A percentile compares a stretch with the other conserved stretches of the same genome.
These are phyloP conservation scores for Botrytis sinoallii DNA, from an alignment of 2,329 filamentous ascomycete genomes.

Conservation along the genomic window DNA sequence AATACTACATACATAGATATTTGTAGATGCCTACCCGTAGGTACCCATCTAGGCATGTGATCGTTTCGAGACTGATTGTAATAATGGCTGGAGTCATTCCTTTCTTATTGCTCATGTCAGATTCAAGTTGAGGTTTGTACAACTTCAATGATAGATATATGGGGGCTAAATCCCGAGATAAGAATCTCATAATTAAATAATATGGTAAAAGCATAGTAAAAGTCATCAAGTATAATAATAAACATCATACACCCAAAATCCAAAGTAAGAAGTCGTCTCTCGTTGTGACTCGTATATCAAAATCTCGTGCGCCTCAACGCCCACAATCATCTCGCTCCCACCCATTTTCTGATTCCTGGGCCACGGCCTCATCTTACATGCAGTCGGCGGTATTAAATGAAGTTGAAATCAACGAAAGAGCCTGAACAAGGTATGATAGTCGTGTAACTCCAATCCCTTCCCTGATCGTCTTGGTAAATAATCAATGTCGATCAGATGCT, in stretches of 20 bases:
- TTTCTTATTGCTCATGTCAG: background rate
- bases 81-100: background rate
- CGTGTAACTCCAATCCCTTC: background rate
- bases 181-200: background rate
- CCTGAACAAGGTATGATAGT: background rate
- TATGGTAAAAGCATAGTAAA: background rate
- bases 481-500: conserved; percentile 24
- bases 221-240: background rate
- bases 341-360: background rate
- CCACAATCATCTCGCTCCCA: background rate
- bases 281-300: background rate
- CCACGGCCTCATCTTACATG: background rate
- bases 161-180: background rate
- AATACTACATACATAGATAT: background rate
- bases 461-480: background rate
- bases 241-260: background rate
- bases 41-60: background rate
- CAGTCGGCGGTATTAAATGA: background rate
- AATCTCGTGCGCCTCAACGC: conserved; percentile 7
- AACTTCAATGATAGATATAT: background rate
- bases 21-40: conserved; percentile 3
- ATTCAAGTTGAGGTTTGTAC: background rate
- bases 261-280: background rate
- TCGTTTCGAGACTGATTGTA: background rate
- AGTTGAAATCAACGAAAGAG: background rate